Percentiles rank a stretch among this genome's conserved stretches.
These are phyloP conservation scores for Leccinellum rugosiceps DNA, from an alignment of 768 basidiomycete species.

Conservation along the genomic window DNA sequence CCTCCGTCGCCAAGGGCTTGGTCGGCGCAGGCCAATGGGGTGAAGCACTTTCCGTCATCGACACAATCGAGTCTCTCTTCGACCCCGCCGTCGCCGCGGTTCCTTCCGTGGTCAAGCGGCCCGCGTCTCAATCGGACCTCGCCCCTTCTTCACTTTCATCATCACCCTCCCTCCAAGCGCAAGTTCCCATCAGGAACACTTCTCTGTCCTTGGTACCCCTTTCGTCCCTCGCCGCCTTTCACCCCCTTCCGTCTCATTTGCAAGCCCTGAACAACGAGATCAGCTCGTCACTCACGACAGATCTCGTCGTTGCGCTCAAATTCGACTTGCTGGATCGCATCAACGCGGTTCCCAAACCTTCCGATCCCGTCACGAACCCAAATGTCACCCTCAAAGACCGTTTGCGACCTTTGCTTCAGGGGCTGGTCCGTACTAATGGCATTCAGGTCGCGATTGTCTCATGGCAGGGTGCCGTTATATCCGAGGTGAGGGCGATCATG, in stretches of 20 bases:
- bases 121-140: conserved; percentile 11
- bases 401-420: conserved; percentile 68
- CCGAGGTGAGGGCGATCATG: conserved; percentile 54
- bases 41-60: conserved; percentile 74
- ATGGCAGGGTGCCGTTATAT: conserved; percentile 69
- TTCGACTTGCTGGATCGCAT: conserved; percentile 62
- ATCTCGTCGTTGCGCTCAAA: conserved; percentile 69
- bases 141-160: conserved; percentile 33
- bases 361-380: conserved; percentile 19
- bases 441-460: conserved; percentile 62
- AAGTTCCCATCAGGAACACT: conserved; percentile 25
- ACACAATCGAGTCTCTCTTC: conserved; percentile 64
- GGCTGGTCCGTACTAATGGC: conserved; percentile 71
- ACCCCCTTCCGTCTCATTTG: conserved; percentile 72
- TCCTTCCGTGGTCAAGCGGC: conserved; percentile 1
- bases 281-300: conserved; percentile 68
- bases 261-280: conserved; percentile 73
- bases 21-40: conserved; percentile 88
- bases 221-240: conserved; percentile 67
- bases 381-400: conserved; percentile 56
- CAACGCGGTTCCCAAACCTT: conserved; percentile 16
- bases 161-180: conserved; percentile 17
- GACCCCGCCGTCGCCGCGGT: conserved; percentile 16
- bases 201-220: conserved; percentile 47
- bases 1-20: conserved; percentile 63